A percentile compares a stretch with the other conserved stretches of the same genome.
phyloP scores from a whole-genome alignment of 1,284 basidiomycete genomes.

The Leccinum griseonigrum region DNA sequence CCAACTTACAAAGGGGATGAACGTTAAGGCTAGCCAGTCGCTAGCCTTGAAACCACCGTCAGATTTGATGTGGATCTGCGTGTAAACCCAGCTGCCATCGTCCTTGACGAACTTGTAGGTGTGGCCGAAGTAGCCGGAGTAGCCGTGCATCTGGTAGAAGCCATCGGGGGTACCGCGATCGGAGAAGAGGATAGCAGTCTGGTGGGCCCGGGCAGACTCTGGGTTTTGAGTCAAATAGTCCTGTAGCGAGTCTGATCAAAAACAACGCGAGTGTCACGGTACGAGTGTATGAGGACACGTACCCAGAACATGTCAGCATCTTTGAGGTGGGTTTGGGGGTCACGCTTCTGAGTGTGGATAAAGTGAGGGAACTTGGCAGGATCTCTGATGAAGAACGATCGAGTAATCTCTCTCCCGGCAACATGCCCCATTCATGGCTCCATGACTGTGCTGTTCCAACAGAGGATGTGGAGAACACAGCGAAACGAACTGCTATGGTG shows the following conservation, averaged over 20 bases:
- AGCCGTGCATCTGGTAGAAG: constrained; percentile 83
- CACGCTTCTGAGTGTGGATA: constrained; percentile 94
- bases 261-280: background rate
- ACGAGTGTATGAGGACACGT: constrained; percentile 12
- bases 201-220: constrained; percentile 74
- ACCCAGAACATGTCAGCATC: constrained; percentile 83
- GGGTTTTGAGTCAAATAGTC: constrained; percentile 93
- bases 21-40: too few species aligned
- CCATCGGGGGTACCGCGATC: constrained; percentile 92
- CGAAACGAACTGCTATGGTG: too few species aligned
- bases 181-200: constrained; percentile 86
- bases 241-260: constrained; percentile 37
- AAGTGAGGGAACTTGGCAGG: constrained; percentile 88
- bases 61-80: constrained; percentile 76
- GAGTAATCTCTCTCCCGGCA: too few species aligned
- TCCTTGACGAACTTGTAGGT: constrained; percentile 88
- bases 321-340: constrained; percentile 86
- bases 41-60: constrained; percentile 76
- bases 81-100: constrained; percentile 80
- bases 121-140: constrained; percentile 68
- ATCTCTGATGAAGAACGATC: constrained; percentile 76
- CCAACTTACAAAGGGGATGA: too few species aligned
- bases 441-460: too few species aligned
- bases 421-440: too few species aligned
- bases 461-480: too few species aligned